A percentile compares a stretch with the other conserved stretches of the same genome.
Evolutionary conservation across 2,329 filamentous ascomycete genomes (phyloP).

Genomic region (Sclerotinia minor): DNA sequence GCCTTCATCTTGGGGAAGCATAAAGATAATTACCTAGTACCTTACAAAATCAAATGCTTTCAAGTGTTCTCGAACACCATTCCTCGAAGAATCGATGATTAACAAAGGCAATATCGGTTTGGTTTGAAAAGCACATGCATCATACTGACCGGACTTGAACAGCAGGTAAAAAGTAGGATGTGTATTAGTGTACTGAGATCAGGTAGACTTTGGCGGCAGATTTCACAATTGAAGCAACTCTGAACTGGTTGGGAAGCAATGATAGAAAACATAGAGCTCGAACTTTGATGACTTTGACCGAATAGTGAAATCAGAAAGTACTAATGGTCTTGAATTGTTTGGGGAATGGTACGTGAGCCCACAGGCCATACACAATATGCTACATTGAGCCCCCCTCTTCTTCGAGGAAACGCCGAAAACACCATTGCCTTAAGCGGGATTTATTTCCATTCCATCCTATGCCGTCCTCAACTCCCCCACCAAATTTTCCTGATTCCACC

Average conservation of each 20-base stretch:
- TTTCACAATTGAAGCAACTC: neutral
- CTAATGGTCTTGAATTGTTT: constrained; percentile 2
- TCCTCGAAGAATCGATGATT: neutral
- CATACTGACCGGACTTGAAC: neutral
- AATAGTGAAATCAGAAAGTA: neutral
- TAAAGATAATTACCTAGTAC: neutral
- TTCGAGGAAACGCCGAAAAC: constrained; percentile 20
- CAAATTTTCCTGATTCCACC: constrained; percentile 7
- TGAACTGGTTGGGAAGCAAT: neutral
- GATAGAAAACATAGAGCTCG: neutral
- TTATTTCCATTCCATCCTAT: constrained; percentile 2
- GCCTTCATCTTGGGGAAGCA: neutral
- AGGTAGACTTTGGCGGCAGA: neutral
- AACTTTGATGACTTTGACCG: neutral
- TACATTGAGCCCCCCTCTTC: constrained; percentile 7
- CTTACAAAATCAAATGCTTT: neutral
- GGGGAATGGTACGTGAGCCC: constrained; percentile 3
- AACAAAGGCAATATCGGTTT: neutral
- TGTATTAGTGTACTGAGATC: neutral
- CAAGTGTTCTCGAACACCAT: neutral
- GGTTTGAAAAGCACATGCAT: neutral
- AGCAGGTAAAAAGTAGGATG: neutral
- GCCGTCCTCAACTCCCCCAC: constrained; percentile 10
- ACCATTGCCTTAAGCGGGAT: constrained; percentile 25
- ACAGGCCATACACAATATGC: constrained; percentile 1